phyloP scores from a whole-genome alignment of 2,329 filamentous ascomycete species.

The Talaromyces sp. region DNA sequence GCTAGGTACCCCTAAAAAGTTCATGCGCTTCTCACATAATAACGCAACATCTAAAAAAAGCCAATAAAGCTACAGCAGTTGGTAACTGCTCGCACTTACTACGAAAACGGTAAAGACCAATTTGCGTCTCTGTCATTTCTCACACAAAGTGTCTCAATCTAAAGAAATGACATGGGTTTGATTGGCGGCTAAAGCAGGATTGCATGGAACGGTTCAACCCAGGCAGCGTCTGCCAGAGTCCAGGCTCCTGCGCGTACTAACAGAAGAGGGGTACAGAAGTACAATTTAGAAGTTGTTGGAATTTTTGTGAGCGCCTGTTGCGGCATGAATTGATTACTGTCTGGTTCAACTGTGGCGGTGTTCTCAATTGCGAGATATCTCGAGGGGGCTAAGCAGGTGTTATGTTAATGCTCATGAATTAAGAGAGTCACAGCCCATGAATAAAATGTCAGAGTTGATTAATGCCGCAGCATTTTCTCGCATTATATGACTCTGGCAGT shows the following conservation, averaged over 20 bases:
- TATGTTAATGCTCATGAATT: background rate
- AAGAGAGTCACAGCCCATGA: background rate
- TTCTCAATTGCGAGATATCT: background rate
- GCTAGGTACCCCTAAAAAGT: background rate
- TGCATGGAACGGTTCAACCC: background rate
- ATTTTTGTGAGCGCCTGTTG: background rate
- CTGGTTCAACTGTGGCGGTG: background rate
- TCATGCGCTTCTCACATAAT: background rate
- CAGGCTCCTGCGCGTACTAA: background rate
- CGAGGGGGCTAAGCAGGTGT: background rate
- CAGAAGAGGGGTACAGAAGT: background rate
- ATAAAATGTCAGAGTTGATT: background rate
- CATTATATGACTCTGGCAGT: background rate
- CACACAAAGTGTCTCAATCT: background rate
- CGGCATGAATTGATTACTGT: background rate
- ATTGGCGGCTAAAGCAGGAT: background rate
- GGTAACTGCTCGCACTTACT: background rate
- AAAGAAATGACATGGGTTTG: slow-evolving; percentile 4
- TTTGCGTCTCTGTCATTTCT: background rate
- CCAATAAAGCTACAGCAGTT: background rate
- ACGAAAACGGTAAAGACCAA: background rate
- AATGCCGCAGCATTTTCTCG: background rate
- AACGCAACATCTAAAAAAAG: background rate
- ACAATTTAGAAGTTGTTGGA: background rate
- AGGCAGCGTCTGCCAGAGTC: background rate